Evolutionary conservation across 805 yeast species (phyloP), one percentile per base, ranked within the genome.

Genomic region (Deakozyma indianensis): DNA sequence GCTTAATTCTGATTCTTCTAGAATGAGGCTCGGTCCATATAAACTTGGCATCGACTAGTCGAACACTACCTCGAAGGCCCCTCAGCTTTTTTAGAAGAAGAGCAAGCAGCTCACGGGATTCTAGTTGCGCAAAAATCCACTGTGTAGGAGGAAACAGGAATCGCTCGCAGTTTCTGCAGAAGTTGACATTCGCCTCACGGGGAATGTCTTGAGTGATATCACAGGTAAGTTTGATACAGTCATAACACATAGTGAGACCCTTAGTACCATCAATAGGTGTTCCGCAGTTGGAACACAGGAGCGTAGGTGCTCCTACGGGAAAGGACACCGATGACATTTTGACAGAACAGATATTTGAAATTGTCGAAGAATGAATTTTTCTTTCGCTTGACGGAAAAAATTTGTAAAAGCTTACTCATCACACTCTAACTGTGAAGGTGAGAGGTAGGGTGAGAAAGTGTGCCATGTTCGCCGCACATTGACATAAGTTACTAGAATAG

Each of bases 21-120:
- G 96, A 86, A 64, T 88, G 97, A 1, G 97, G 97, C 67, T 88
- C 97, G 1, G 97, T 88, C 97, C 97, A 88, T 49, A 87, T 79
- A 58, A 88, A 88, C 1, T 86, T 75, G 2, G 96, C 97, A 67
- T 88, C 96, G 35, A 87, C 81, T 46, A 88, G 69, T 54, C 96
- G 69, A 41, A 88, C 92, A 58, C 86, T 88, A 52, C 75, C 81
- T 51, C 75, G 79, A 53, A 92, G 70, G 47, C 97, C 97, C 56
- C 83, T 85, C 57, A 92, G 70, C 60, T 90, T 77, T 65, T 90
- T 78, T 51, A 92, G 69, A 68, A 96, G 84, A 40, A 92, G 68
- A 1, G 98, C 97, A 50, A 92, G 69, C 45, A 92, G 69, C 63
- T 92, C 97, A 63, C 98, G 73, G 22, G 94, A 83, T 66, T 92